Base-by-base conservation (phyloP, 164 flowering plant genomes). In the Macadamia integrifolia region DNA sequence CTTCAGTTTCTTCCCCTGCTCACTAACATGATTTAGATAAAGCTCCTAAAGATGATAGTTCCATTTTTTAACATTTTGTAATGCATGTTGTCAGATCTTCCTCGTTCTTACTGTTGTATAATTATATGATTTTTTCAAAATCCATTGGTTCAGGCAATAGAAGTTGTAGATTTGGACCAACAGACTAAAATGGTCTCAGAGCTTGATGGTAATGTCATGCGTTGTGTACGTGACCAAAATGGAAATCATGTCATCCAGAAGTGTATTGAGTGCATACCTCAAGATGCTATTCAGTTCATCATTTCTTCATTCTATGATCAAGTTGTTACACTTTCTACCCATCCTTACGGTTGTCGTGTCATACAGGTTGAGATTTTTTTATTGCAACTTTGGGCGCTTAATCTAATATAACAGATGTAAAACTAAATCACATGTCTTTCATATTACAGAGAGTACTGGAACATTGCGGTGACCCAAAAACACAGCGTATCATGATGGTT, bases 211-310 rank as follows among this genome's bases (percentile, higher is more conserved):
- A 86, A 90, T 72, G 73, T 94, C 46, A 89, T 89, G 93, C 87
- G 97, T 4, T 94, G 99, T 76, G 98, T 94, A 7, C 92, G 96
- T 68, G 99, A 94, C 76, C 99, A 94, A 75, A 94, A 94, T 80
- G 99, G 99, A 62, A 94, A 94, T 75, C 99, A 94, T 81, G 99
- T 94, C 68, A 85, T 94, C 46, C 99, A 94, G 78, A 94, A 94
- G 85, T 92, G 97, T 70, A 94, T 92, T 64, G 98, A 94, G 72
- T 92, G 99, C 78, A 87, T 92, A 29, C 99, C 99, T 29, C 96
- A 92, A 80, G 93, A 88, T 40, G 81, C 87, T 42, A 92, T 94
- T 77, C 89, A 89, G 58, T 94, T 92, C 64, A 90, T 94, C 60
- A 79, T 94, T 57, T 74, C 93, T 58, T 80, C 91, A 35, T 92